Evolutionary conservation across 2,329 filamentous ascomycete genomes (phyloP).

Genomic region (Lachnellula hyalina): DNA sequence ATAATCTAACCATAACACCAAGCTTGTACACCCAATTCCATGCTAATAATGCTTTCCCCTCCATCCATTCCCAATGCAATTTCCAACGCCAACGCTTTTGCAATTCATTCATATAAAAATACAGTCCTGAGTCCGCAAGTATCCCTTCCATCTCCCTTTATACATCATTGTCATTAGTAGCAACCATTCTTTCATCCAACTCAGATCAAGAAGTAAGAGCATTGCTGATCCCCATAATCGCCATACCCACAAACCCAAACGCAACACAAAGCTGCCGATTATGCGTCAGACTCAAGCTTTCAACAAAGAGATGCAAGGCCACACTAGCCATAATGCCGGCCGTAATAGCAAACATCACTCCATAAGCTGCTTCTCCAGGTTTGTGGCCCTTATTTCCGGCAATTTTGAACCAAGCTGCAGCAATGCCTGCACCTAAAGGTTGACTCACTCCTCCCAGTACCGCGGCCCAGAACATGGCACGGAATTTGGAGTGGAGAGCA

Average conservation of each 20-base stretch:
- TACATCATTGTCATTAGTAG: background rate
- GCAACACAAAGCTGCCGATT: constrained; percentile 69
- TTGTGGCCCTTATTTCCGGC: constrained; percentile 48
- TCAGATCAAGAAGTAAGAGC: constrained; percentile 61
- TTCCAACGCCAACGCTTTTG: background rate
- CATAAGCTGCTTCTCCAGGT: constrained; percentile 59
- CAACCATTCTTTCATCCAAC: no score
- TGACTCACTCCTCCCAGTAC: constrained; percentile 82
- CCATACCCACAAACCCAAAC: constrained; percentile 84
- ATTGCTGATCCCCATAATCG: constrained; percentile 75
- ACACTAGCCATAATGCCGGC: constrained; percentile 96
- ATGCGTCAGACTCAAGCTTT: constrained; percentile 79
- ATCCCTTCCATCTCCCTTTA: background rate
- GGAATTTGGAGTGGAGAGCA: constrained; percentile 72
- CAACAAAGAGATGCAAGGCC: constrained; percentile 80
- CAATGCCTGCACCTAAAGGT: constrained; percentile 77
- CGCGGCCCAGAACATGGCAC: constrained; percentile 79
- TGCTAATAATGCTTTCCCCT: no score
- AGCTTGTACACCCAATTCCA: no score
- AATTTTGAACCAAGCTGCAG: constrained; percentile 79
- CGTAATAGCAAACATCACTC: constrained; percentile 79
- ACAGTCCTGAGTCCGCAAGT: background rate
- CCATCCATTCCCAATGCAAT: background rate
- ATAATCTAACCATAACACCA: no score
- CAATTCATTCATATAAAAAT: background rate